Percentiles rank a stretch among this genome's conserved stretches.
phyloP scores from a whole-genome alignment of 2,329 filamentous ascomycete genomes.

The Pseudocercospora cruenta region DNA sequence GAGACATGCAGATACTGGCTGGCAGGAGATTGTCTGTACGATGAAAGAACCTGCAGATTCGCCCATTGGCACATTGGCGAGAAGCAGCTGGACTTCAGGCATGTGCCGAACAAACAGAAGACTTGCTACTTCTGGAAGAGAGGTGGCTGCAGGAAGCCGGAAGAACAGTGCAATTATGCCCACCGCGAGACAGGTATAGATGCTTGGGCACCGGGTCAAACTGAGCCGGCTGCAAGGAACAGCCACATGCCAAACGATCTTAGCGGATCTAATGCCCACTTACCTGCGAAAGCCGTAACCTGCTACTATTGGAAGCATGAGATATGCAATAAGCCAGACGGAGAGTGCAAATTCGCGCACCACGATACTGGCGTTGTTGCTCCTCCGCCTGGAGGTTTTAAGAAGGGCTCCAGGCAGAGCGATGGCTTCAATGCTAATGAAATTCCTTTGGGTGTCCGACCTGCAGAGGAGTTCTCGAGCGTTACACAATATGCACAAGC shows the following conservation, averaged over 20 bases:
- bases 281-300: constrained; percentile 18
- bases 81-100: not conserved
- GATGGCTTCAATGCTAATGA: constrained; percentile 3
- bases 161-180: constrained; percentile 29
- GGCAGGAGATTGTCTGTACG: constrained; percentile 11
- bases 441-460: not conserved
- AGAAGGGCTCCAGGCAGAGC: not conserved
- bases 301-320: constrained; percentile 28
- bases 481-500: not conserved
- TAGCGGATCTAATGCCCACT: not conserved
- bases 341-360: constrained; percentile 26
- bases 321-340: constrained; percentile 18
- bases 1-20: constrained; percentile 16
- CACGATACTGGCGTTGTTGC: constrained; percentile 26
- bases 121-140: constrained; percentile 14
- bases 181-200: constrained; percentile 27
- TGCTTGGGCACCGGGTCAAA: constrained; percentile 10
- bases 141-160: constrained; percentile 12
- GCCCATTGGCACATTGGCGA: constrained; percentile 10
- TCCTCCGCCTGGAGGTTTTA: constrained; percentile 16
- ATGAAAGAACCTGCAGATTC: constrained; percentile 11
- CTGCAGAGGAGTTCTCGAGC: not conserved
- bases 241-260: not conserved
- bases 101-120: not conserved
- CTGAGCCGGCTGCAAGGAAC: not conserved